These are phyloP conservation scores for Capronia americana DNA, from an alignment of 2,329 filamentous ascomycete genomes.

Conservation along the genomic window DNA sequence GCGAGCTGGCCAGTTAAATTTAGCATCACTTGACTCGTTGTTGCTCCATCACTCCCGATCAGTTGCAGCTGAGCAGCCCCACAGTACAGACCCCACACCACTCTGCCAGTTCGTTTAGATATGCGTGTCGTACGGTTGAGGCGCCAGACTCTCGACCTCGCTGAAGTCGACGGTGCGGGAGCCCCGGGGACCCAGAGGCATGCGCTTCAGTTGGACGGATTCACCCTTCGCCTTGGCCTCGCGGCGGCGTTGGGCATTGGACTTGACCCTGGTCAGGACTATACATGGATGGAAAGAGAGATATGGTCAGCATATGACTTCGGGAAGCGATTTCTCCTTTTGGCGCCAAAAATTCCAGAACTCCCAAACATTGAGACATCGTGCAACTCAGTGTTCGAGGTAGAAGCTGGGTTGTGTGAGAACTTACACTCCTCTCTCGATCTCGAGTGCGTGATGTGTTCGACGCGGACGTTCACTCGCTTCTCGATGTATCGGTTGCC, in stretches of 20 bases:
- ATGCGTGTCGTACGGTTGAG: conserved; percentile 96
- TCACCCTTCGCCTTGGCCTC: conserved; percentile 89
- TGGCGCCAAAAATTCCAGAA: not conserved
- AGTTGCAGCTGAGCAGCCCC: not conserved
- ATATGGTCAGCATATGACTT: conserved; percentile 3
- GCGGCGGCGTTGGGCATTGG: conserved; percentile 90
- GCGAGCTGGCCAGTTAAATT: not conserved
- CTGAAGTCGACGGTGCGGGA: conserved; percentile 75
- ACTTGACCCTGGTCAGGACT: conserved; percentile 91
- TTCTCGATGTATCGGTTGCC: conserved; percentile 99
- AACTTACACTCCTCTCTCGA: conserved; percentile 80
- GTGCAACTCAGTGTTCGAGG: not conserved
- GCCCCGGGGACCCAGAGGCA: conserved; percentile 78
- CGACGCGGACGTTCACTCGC: conserved; percentile 98
- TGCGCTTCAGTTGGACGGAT: conserved; percentile 91
- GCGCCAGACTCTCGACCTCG: conserved; percentile 86
- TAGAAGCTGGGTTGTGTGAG: not conserved
- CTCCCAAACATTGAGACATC: not conserved
- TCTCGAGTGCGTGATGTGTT: conserved; percentile 94
- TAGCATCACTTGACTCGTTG: not conserved
- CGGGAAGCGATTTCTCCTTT: not conserved
- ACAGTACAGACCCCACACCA: conserved; percentile 1
- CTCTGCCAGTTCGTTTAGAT: conserved; percentile 69
- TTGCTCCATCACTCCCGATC: not conserved
- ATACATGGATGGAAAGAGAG: not conserved